A percentile compares a stretch with the other conserved stretches of the same genome.
Conservation (phyloP, 2,329 filamentous ascomycete genomes). For the Periconia digitata region DNA sequence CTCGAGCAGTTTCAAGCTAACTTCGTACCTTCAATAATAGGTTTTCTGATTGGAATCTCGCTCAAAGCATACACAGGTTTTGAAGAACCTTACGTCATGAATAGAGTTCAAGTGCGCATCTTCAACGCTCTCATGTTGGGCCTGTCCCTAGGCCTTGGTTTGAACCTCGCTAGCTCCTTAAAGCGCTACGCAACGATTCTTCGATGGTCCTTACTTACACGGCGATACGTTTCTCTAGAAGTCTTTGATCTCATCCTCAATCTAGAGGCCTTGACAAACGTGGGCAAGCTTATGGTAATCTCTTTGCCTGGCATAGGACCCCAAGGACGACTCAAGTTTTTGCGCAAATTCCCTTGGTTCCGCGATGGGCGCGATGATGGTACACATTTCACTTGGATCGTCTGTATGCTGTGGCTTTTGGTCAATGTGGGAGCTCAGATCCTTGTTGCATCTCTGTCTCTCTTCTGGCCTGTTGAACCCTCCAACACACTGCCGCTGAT, state of each 20-base stretch:
- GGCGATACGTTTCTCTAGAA: conserved; percentile 35
- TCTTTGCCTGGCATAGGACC: conserved; percentile 29
- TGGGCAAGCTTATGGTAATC: conserved; percentile 37
- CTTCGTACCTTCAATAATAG: too few relatives aligned
- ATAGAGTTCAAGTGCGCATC: conserved; percentile 27
- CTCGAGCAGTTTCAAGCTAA: too few relatives aligned
- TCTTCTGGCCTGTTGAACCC: conserved; percentile 39
- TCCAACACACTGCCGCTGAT: conserved; percentile 27
- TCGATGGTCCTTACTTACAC: conserved; percentile 37
- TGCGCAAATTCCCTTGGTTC: conserved; percentile 30
- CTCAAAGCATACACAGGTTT: conserved; percentile 37
- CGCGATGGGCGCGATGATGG: conserved; percentile 33
- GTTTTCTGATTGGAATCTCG: conserved; percentile 27
- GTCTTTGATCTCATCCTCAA: conserved; percentile 39
- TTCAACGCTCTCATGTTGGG: conserved; percentile 40
- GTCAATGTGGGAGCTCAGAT: conserved; percentile 39
- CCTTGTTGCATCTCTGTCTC: conserved; percentile 33
- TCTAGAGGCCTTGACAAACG: conserved; percentile 31
- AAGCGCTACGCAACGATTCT: conserved; percentile 38
- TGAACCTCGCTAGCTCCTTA: conserved; percentile 37
- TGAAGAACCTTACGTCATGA: conserved; percentile 21
- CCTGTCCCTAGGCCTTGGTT: conserved; percentile 35
- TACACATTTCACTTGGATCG: conserved; percentile 36
- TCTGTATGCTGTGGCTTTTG: conserved; percentile 33
- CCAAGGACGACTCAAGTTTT: conserved; percentile 19